Evolutionary conservation across 176 grass and related monocot species (phyloP), one percentile per base, ranked within the genome.

Genomic region (Oryza glaberrima): DNA sequence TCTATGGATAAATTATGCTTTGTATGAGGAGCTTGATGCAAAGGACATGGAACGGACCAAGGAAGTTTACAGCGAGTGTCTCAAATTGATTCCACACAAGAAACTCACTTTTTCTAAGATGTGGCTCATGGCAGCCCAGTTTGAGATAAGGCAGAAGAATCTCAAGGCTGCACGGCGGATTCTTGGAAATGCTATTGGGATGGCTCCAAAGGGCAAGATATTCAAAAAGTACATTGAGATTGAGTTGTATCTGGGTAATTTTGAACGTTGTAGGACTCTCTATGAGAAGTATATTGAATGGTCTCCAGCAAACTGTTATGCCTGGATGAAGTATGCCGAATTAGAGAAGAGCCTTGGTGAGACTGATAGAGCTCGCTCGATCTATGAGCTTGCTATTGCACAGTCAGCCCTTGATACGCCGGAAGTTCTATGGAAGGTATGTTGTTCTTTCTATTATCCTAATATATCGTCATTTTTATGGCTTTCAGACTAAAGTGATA

Each of bases 201-300:
- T 90, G 84, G 93, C 96, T 65, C 93, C 96, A 64, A 98, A 94
- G 85, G 91, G 87, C 16, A 98, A 94, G 81, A 87, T 95, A 86
- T 98, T 95, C 72, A 95, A 98, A 87, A 98, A 91, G 77, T 94
- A 95, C 56, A 98, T 98, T 73, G 96, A 98, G 75, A 92, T 93
- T 13, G 91, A 95, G 69, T 71, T 98, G 20, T 92, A 88, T 77
- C 76, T 98, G 3, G 96, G 93, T 34, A 95, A 95, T 44, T 90
- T 95, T 26, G 84, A 90, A 22, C 92, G 90, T 0, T 90, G 93
- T 61, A 90, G 93, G 81, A 94, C 56, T 9, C 87, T 98, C 0
- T 98, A 95, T 79, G 70, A 95, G 73, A 98, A 94, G 34, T 95
- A 94, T 52, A 90, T 98, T 36, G 91, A 98, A 77, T 98, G 89